Evolutionary conservation across 306 rosid genomes (phyloP).

Genomic region (Alnus glutinosa): DNA sequence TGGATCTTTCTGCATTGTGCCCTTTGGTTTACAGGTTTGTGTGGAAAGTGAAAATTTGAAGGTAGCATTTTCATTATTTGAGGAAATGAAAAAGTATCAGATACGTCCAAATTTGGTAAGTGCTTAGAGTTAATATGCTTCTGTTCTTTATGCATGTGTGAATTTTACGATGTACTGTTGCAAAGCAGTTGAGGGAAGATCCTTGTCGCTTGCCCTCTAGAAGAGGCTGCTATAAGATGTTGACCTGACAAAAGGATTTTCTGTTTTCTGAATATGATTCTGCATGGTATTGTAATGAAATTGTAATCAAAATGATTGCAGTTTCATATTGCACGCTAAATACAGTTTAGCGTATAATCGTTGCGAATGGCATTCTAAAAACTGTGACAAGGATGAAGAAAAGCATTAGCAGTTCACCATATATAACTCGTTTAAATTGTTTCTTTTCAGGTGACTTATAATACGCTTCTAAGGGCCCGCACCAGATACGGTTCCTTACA

Average conservation of each 20-base stretch:
- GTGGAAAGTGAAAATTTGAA: constrained; percentile 63
- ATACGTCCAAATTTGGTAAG: constrained; percentile 83
- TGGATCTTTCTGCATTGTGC: constrained; percentile 24
- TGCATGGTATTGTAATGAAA: not conserved
- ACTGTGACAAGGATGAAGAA: constrained; percentile 3
- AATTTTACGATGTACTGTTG: not conserved
- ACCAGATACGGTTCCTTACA: constrained; percentile 69
- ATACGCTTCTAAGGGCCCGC: constrained; percentile 80
- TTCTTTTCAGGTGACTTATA: constrained; percentile 75
- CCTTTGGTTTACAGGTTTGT: constrained; percentile 67
- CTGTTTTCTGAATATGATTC: not conserved
- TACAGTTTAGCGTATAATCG: not conserved
- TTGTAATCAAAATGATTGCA: not conserved
- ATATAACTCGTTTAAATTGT: constrained; percentile 5
- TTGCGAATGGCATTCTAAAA: not conserved
- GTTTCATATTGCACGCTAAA: not conserved
- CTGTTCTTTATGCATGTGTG: constrained; percentile 28
- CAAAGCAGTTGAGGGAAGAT: constrained; percentile 10
- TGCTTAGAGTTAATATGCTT: constrained; percentile 24
- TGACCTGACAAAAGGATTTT: not conserved
- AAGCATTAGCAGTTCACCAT: not conserved
- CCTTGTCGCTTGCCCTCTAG: constrained; percentile 5
- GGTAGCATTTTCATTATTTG: constrained; percentile 63
- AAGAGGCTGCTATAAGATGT: constrained; percentile 21
- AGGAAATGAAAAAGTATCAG: constrained; percentile 75